phyloP scores from a whole-genome alignment of 805 yeast species.

The Candida ulmi region DNA sequence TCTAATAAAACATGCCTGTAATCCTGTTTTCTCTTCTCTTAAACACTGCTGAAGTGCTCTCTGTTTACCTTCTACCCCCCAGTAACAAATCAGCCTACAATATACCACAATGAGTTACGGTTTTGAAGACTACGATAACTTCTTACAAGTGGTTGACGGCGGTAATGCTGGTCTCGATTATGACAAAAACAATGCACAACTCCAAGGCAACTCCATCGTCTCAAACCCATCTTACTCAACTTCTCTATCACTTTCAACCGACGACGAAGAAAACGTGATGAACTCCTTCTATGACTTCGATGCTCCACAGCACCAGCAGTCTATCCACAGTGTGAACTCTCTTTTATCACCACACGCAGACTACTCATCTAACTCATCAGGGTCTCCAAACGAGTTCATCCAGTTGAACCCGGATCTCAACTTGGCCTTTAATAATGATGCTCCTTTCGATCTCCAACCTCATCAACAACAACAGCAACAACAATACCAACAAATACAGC shows the following conservation, averaged over 20 bases:
- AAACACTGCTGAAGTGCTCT: no score
- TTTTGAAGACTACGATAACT: conserved; percentile 27
- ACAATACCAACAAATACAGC: background rate
- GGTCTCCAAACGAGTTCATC: conserved; percentile 2
- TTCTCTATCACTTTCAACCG: conserved; percentile 4
- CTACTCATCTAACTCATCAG: conserved; percentile 5
- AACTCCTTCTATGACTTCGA: conserved; percentile 3
- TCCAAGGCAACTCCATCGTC: conserved; percentile 6
- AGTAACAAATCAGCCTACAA: no score
- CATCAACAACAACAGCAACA: conserved; percentile 4
- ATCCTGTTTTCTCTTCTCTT: background rate
- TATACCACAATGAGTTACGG: conserved; percentile 18
- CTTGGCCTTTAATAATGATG: background rate
- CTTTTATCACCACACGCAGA: conserved; percentile 7
- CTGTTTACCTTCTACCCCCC: no score
- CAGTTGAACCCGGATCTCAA: background rate
- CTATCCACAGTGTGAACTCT: conserved; percentile 1
- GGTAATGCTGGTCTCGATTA: conserved; percentile 3
- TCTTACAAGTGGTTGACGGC: conserved; percentile 21
- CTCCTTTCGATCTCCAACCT: background rate
- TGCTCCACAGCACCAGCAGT: background rate
- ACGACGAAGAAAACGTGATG: conserved; percentile 6
- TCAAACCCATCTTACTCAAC: conserved; percentile 10
- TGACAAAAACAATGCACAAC: conserved; percentile 4
- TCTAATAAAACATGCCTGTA: background rate